Evolutionary conservation across 2,329 filamentous ascomycete species (phyloP).

Genomic region (Xylaria sp.): DNA sequence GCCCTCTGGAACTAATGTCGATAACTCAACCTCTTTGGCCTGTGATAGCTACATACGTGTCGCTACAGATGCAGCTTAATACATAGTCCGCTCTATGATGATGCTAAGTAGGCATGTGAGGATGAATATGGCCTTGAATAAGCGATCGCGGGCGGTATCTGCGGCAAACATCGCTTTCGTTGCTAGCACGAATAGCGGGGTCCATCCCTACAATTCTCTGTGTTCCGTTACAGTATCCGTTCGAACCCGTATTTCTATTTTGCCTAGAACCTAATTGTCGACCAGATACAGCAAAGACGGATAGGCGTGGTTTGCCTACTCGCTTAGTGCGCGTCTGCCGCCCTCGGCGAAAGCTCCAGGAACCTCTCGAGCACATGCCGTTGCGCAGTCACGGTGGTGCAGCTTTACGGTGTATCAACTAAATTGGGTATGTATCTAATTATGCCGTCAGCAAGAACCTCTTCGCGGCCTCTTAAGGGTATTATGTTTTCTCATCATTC

Average conservation of each 20-base stretch:
- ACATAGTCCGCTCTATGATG: no score
- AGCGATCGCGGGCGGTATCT: not conserved
- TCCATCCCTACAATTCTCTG: not conserved
- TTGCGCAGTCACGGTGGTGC: not conserved
- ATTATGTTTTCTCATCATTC: slow-evolving; percentile 15
- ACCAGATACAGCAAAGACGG: no score
- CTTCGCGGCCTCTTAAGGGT: slow-evolving; percentile 1
- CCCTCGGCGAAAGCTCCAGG: not conserved
- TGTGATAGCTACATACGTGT: no score
- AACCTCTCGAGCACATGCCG: not conserved
- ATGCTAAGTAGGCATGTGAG: not conserved
- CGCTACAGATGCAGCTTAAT: no score
- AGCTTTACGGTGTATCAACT: not conserved
- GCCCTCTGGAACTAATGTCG: not conserved
- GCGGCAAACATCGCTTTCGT: slow-evolving; percentile 6
- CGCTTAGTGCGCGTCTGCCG: no score
- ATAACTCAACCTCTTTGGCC: not conserved
- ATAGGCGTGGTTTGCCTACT: no score
- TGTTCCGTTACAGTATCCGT: not conserved
- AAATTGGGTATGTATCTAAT: not conserved
- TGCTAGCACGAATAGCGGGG: not conserved
- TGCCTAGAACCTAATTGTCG: no score
- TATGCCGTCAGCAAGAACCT: not conserved
- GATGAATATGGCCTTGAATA: not conserved
- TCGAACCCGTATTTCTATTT: no score